Evolutionary conservation across 2,329 filamentous ascomycete species (phyloP).

Genomic region (Atkinsonella hypoxylon): DNA sequence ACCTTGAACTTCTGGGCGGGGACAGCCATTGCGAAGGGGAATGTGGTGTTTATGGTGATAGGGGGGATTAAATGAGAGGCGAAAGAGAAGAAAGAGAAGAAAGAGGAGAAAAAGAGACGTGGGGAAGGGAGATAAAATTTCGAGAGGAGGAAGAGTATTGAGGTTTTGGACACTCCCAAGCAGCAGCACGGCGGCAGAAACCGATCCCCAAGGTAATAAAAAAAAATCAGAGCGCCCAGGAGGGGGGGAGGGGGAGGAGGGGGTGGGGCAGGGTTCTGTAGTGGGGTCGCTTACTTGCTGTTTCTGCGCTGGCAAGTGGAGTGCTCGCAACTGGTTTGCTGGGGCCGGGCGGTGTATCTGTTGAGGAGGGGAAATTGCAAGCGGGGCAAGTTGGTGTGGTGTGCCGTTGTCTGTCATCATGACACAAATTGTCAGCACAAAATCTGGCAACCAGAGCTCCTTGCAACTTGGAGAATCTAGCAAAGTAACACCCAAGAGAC

Average conservation of each 20-base stretch:
- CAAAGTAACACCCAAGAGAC: too few species aligned
- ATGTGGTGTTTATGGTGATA: conserved; percentile 7
- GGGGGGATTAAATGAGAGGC: conserved; percentile 8
- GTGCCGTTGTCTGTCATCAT: too few species aligned
- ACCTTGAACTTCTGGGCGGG: conserved; percentile 96
- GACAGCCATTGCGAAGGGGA: conserved; percentile 46
- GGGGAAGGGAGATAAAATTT: neutral
- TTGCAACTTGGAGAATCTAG: neutral
- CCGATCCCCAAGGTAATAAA: neutral
- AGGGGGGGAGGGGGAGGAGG: neutral
- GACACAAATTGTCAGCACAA: neutral
- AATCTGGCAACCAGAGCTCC: neutral
- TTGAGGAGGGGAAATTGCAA: conserved; percentile 4
- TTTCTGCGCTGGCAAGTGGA: neutral
- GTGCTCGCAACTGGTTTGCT: conserved; percentile 1
- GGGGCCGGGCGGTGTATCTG: conserved; percentile 7
- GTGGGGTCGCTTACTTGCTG: neutral
- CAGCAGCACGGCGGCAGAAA: neutral
- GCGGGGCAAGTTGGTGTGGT: too few species aligned
- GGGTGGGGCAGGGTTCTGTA: neutral
- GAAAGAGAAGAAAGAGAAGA: conserved; percentile 10
- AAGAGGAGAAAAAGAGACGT: conserved; percentile 6
- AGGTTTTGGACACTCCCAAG: conserved; percentile 10
- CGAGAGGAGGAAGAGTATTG: conserved; percentile 5
- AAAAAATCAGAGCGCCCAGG: neutral